phyloP scores from a whole-genome alignment of 2,329 filamentous ascomycete species.

The Claviceps monticola region DNA sequence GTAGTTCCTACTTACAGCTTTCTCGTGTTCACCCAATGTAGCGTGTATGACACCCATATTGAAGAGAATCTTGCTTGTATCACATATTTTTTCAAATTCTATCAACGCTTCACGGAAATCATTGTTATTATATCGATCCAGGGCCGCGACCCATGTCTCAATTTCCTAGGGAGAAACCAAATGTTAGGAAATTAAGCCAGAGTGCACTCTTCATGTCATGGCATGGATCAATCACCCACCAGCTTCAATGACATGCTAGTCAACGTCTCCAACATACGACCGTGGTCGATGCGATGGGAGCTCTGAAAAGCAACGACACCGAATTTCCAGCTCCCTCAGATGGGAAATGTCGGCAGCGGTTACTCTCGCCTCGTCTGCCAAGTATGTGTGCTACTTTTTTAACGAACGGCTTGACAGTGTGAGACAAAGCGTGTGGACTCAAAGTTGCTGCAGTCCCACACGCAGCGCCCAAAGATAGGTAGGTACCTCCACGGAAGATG shows the following conservation, averaged over 20 bases:
- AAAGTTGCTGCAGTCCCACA: neutral
- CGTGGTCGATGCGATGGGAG: slow-evolving; percentile 1
- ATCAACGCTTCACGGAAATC: slow-evolving; percentile 83
- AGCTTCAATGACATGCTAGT: slow-evolving; percentile 44
- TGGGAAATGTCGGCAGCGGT: neutral
- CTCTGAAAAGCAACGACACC: neutral
- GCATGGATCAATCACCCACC: slow-evolving; percentile 23
- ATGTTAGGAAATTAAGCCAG: neutral
- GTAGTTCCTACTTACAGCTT: slow-evolving; percentile 54
- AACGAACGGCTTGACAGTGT: neutral
- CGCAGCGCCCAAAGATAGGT: neutral
- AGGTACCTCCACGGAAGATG: neutral
- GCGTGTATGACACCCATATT: slow-evolving; percentile 98
- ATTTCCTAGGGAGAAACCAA: slow-evolving; percentile 58
- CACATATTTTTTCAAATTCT: slow-evolving; percentile 74
- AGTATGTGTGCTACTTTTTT: neutral
- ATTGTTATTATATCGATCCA: slow-evolving; percentile 89
- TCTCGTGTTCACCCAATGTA: slow-evolving; percentile 87
- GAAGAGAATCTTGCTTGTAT: slow-evolving; percentile 97
- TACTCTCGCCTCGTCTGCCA: neutral
- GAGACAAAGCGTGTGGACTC: neutral
- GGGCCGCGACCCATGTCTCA: slow-evolving; percentile 90
- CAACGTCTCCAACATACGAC: neutral
- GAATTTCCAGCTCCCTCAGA: neutral
- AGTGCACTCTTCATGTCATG: neutral